Evolutionary conservation across 495 filamentous ascomycete genomes (phyloP), one percentile per base, ranked within the genome.

Genomic region (Daldinia childiae): DNA sequence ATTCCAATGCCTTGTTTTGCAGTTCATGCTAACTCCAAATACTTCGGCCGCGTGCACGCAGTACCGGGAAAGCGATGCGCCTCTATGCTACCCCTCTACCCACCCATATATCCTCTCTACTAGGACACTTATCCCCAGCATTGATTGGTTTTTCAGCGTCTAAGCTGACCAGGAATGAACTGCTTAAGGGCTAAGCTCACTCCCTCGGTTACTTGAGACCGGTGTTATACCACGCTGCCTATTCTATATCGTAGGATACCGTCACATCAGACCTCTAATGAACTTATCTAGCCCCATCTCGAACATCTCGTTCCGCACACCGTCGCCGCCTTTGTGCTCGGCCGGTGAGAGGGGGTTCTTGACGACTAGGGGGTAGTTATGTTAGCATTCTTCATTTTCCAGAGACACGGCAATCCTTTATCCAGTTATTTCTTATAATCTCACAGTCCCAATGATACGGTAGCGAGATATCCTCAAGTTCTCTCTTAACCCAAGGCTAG

Each of bases 221-320:
- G 7, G 19, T 3, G 17, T 58, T 9, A 38, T 15, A n/a, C 34
- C 56, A 26, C 6, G 32, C n/a, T 41, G 11, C 43, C 34, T 24
- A 9, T 6, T 6, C 12, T 41, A 4, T 39, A 36, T 43, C 12
- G 36, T 29, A 15, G 24, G 7, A 2, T 3, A 17, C 26, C 38
- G 41, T 85, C 82, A 86, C 81, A 84, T 84, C 63, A 86, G 64
- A 11, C 84, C 83, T 58, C 83, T 76, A 14, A 95, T 86, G 71
- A 96, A 96, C 74, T 93, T 90, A 73, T 98, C 95, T 63, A 98
- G 79, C 2, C 92, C 95, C 67, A 93, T 83, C 79, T 98, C 95
- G 78, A 98, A 98, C 68, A 98, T 84, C 83, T 98, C 95, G 77
- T 97, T 97, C 70, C 90, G 92, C 41, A 98, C 94, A 12, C 95